phyloP scores from a whole-genome alignment of 176 grass and related monocot species.

The Alloteropsis semialata region DNA sequence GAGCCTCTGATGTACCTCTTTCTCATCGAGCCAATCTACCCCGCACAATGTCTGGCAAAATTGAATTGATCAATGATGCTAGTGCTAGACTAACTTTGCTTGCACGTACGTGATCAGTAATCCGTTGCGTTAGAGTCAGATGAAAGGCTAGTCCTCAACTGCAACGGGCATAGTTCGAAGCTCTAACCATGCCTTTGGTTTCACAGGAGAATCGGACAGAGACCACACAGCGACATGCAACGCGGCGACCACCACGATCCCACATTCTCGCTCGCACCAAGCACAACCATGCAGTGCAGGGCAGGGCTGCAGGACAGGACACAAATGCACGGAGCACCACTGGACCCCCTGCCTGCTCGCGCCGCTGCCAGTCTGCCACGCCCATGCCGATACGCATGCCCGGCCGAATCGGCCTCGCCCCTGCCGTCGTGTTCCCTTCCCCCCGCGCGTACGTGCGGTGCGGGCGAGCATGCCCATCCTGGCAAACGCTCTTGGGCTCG shows the following conservation, averaged over 20 bases:
- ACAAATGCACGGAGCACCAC: not conserved
- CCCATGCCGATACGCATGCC: not conserved
- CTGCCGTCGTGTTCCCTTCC: not conserved
- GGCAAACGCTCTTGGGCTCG: too few species aligned
- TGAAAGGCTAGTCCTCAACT: not conserved
- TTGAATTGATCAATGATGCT: too few species aligned
- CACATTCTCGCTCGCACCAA: too few species aligned
- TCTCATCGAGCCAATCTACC: not conserved
- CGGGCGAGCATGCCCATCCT: not conserved
- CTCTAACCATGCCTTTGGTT: not conserved
- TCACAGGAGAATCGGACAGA: not conserved
- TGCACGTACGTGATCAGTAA: not conserved
- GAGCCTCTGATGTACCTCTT: too few species aligned
- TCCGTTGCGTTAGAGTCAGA: not conserved
- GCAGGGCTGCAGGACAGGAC: too few species aligned
- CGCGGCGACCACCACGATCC: not conserved
- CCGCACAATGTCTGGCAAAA: too few species aligned
- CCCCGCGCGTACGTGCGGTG: not conserved
- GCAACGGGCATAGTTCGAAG: not conserved
- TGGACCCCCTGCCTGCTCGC: not conserved
- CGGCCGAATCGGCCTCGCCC: not conserved
- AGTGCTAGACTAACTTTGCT: too few species aligned
- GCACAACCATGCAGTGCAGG: too few species aligned
- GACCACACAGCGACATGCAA: not conserved
- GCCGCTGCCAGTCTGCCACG: not conserved